A percentile compares a stretch with the other conserved stretches of the same genome.
Conservation (phyloP, 805 yeast genomes). For the Wickerhamiella qilinensis region DNA sequence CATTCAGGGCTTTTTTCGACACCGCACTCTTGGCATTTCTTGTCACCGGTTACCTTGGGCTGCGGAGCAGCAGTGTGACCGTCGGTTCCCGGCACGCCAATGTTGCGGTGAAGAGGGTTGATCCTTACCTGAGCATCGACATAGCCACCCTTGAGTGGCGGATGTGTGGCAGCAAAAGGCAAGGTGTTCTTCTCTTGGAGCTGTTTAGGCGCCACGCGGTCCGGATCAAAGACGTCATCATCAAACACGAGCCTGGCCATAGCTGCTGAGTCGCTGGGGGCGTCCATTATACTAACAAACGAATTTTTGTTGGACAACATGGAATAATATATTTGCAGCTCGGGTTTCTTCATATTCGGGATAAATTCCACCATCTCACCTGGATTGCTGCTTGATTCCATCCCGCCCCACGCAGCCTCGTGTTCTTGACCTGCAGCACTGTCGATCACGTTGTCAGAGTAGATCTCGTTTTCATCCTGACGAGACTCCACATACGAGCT, state of each 20-base stretch:
- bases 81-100: neutral
- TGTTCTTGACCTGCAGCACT: neutral
- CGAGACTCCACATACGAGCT: slow-evolving; percentile 3
- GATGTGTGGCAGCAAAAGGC: neutral
- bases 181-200: neutral
- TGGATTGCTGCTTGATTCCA: neutral
- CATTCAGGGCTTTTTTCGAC: slow-evolving; percentile 75
- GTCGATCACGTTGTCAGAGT: neutral
- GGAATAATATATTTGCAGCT: neutral
- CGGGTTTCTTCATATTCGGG: slow-evolving; percentile 5
- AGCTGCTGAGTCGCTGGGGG: neutral
- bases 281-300: neutral
- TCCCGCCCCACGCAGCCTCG: neutral
- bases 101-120: neutral
- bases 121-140: neutral
- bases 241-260: neutral
- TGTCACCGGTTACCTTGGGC: slow-evolving; percentile 1
- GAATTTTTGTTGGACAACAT: neutral
- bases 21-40: slow-evolving; percentile 51
- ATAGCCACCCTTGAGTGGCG: neutral
- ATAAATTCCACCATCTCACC: slow-evolving; percentile 3
- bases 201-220: neutral
- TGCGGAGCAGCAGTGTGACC: neutral
- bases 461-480: slow-evolving; percentile 3
- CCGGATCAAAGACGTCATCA: neutral